A percentile compares a stretch with the other conserved stretches of the same genome.
Evolutionary conservation across 495 filamentous ascomycete genomes (phyloP).

Genomic region (Annulohypoxylon nitens): DNA sequence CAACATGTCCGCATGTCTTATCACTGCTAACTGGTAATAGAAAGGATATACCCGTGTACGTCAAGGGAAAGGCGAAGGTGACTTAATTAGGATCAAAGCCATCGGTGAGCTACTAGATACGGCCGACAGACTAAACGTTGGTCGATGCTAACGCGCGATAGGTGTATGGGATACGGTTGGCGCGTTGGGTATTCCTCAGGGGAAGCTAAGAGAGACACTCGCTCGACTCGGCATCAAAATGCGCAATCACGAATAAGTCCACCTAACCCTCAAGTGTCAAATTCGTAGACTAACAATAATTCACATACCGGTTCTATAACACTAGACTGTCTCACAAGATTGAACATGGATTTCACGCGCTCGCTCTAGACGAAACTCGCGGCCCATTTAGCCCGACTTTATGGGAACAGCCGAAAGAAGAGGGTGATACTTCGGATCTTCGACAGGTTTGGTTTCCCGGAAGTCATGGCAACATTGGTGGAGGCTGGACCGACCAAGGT

Average conservation of each 20-base stretch:
- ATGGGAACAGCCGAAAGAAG: conserved; percentile 63
- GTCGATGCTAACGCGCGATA: conserved; percentile 18
- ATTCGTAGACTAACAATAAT: conserved; percentile 35
- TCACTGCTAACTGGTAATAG: conserved; percentile 38
- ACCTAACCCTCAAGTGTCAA: background rate
- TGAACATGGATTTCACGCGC: conserved; percentile 78
- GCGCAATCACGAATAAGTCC: conserved; percentile 63
- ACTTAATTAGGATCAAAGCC: conserved; percentile 62
- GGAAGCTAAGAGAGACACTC: conserved; percentile 36
- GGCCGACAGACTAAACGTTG: background rate
- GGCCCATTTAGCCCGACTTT: conserved; percentile 73
- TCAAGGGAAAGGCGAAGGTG: conserved; percentile 51
- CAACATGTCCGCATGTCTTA: conserved; percentile 51
- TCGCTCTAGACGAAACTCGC: conserved; percentile 78
- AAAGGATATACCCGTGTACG: conserved; percentile 55
- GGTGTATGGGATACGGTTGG: conserved; percentile 74
- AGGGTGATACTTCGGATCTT: conserved; percentile 63
- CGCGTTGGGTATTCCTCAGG: conserved; percentile 65
- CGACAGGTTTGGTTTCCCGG: conserved; percentile 82
- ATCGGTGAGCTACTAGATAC: conserved; percentile 50
- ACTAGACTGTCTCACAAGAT: conserved; percentile 68
- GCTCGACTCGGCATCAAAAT: conserved; percentile 55
- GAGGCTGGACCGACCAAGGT: conserved; percentile 64
- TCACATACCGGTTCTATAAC: conserved; percentile 68
- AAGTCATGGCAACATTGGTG: conserved; percentile 75